Evolutionary conservation across 1,284 basidiomycete species (phyloP), one percentile per base, ranked within the genome.

Genomic region (Cryptococcus neoformans): DNA sequence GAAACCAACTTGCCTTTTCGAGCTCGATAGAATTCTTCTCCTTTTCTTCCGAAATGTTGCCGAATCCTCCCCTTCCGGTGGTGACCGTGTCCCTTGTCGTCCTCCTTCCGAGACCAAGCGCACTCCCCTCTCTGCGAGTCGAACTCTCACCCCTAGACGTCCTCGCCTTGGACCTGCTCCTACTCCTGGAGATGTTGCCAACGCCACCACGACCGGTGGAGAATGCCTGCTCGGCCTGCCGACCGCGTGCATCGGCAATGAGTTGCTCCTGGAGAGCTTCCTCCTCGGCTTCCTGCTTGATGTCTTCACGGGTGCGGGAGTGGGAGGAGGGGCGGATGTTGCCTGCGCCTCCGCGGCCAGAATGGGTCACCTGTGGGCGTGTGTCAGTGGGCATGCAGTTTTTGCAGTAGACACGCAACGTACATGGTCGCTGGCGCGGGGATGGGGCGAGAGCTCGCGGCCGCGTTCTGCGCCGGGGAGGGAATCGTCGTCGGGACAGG

Each of bases 341-440:
- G 36, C 75, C 77, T n/a, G 69, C 66, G 41, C 77, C 77, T 16
- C 77, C 77, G 53, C 77, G 74, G 45, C 77, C 77, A 9, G 75
- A 67, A 62, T 73, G 74, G 17, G 64, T 71, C n/a, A 72, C 60
- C 74, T 74, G 54, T 6, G 12, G 44, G 11, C 34, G 38, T 8
- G 34, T 35, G 39, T 9, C 9, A 58, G 34, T 16, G 12, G n/a
- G n/a, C n/a, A n/a, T n/a, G n/a, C n/a, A n/a, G n/a, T n/a, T n/a
- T n/a, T n/a, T n/a, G 41, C 7, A 7, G 40, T 11, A n/a, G 17
- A 37, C 21, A 9, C 17, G 41, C 5, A 2, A 62, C 70, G 63
- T 37, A 75, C 72, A 17, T 68, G 54, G 41, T 77, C 74, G 11
- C 53, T 56, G 6, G 28, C 28, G 28, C 50, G 49, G 37, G 66